Percentiles rank a stretch among this genome's conserved stretches.
Evolutionary conservation across 2,329 filamentous ascomycete species (phyloP).

Genomic region (Cercospora zeae-maydis): DNA sequence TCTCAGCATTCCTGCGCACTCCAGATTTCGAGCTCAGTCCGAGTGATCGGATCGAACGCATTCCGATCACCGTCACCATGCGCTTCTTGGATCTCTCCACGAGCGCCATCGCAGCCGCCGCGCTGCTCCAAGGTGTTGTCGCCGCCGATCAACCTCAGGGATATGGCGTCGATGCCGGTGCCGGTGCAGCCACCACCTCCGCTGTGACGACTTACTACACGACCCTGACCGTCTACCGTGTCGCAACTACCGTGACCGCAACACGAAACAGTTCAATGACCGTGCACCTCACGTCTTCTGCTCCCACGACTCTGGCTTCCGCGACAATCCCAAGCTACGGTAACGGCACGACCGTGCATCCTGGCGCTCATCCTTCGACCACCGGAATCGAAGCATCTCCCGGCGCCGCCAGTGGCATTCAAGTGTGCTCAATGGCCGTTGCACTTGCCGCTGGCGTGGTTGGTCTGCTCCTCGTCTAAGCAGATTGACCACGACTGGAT

Average conservation of each 20-base stretch:
- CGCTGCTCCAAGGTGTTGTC: constrained; percentile 16
- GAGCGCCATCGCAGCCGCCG: constrained; percentile 20
- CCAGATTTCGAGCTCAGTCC: constrained; percentile 8
- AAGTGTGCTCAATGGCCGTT: constrained; percentile 18
- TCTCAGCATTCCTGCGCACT: constrained; percentile 15
- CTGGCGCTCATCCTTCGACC: constrained; percentile 10
- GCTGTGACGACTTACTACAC: constrained; percentile 28
- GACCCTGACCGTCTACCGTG: constrained; percentile 30
- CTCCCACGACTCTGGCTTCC: background rate
- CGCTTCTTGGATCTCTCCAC: constrained; percentile 27
- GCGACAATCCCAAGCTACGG: constrained; percentile 12
- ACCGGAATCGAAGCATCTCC: constrained; percentile 14
- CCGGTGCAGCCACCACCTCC: constrained; percentile 14
- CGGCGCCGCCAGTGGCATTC: constrained; percentile 22
- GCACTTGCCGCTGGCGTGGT: constrained; percentile 23
- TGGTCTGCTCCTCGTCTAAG: constrained; percentile 20
- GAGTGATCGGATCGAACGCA: constrained; percentile 14
- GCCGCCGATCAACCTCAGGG: constrained; percentile 12
- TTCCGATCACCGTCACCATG: constrained; percentile 21
- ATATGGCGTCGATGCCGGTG: background rate
- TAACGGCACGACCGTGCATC: constrained; percentile 19
- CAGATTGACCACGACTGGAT: background rate
- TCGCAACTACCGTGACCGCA: constrained; percentile 29
- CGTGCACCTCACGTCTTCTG: constrained; percentile 12
- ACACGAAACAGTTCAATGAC: constrained; percentile 24